phyloP scores from a whole-genome alignment of 2,329 filamentous ascomycete genomes.

The Penicillium sp. region DNA sequence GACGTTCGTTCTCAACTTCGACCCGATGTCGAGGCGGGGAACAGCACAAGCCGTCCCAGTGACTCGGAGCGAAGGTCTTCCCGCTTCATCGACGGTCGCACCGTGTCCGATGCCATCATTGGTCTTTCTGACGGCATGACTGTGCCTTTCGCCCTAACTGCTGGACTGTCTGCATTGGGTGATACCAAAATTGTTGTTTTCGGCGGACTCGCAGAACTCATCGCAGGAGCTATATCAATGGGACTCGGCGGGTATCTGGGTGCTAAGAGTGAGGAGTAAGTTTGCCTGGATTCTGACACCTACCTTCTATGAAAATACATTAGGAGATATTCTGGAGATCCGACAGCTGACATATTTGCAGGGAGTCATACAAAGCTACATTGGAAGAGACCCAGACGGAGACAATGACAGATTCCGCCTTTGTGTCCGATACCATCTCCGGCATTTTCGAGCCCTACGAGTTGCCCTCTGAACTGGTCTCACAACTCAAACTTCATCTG shows the following conservation, averaged over 20 bases:
- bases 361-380: constrained; percentile 42
- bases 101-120: constrained; percentile 62
- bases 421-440: constrained; percentile 31
- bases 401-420: constrained; percentile 31
- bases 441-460: constrained; percentile 42
- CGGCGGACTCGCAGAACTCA: constrained; percentile 71
- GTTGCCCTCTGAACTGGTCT: constrained; percentile 34
- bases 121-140: constrained; percentile 76
- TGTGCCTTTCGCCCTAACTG: constrained; percentile 74
- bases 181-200: constrained; percentile 66
- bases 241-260: constrained; percentile 72
- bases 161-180: constrained; percentile 62
- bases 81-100: constrained; percentile 36
- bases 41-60: constrained; percentile 5
- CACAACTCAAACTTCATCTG: constrained; percentile 37
- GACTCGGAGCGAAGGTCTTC: constrained; percentile 23
- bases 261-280: constrained; percentile 48
- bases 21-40: constrained; percentile 15
- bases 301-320: no score
- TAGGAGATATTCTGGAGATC: neutral
- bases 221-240: constrained; percentile 74
- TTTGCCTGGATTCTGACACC: neutral
- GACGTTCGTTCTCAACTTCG: constrained; percentile 18
- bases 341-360: constrained; percentile 8
- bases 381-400: constrained; percentile 36